These are phyloP conservation scores for Inga oerstediana DNA, from an alignment of 306 rosid species.

Conservation along the genomic window DNA sequence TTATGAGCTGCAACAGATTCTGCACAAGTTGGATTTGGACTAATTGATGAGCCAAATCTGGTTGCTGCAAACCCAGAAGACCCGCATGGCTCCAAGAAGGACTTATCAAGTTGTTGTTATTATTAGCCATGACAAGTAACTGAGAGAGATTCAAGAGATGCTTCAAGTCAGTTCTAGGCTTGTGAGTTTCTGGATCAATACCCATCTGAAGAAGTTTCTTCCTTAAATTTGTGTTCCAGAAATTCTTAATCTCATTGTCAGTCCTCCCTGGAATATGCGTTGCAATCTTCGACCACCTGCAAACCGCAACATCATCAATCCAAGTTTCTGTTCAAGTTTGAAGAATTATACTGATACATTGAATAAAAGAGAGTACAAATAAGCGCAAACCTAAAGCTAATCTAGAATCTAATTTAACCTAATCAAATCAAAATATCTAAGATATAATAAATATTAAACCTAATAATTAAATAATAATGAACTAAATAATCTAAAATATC, in stretches of 20 bases:
- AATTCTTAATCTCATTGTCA: slow-evolving; percentile 86
- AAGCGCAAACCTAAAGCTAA: too few species aligned
- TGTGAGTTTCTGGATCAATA: slow-evolving; percentile 87
- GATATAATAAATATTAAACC: too few species aligned
- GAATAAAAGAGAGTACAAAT: too few species aligned
- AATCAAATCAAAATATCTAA: too few species aligned
- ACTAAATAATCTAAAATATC: too few species aligned
- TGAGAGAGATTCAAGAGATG: slow-evolving; percentile 62
- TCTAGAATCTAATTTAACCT: too few species aligned
- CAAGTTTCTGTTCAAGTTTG: background rate
- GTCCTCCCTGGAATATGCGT: slow-evolving; percentile 81
- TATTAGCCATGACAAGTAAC: slow-evolving; percentile 48
- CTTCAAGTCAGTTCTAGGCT: slow-evolving; percentile 74
- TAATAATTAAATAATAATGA: too few species aligned
- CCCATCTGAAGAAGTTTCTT: slow-evolving; percentile 85
- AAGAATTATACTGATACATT: too few species aligned
- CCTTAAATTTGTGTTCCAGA: slow-evolving; percentile 81
- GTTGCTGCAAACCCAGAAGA: slow-evolving; percentile 59
- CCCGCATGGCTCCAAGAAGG: slow-evolving; percentile 47
- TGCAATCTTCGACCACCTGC: slow-evolving; percentile 92
- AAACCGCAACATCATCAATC: background rate
- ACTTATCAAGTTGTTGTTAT: slow-evolving; percentile 33
- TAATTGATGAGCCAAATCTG: slow-evolving; percentile 61
- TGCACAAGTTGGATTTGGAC: slow-evolving; percentile 65
- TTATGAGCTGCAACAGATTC: slow-evolving; percentile 50